These are phyloP conservation scores for Xylariaceae sp. DNA, from an alignment of 2,329 filamentous ascomycete genomes.

Conservation along the genomic window DNA sequence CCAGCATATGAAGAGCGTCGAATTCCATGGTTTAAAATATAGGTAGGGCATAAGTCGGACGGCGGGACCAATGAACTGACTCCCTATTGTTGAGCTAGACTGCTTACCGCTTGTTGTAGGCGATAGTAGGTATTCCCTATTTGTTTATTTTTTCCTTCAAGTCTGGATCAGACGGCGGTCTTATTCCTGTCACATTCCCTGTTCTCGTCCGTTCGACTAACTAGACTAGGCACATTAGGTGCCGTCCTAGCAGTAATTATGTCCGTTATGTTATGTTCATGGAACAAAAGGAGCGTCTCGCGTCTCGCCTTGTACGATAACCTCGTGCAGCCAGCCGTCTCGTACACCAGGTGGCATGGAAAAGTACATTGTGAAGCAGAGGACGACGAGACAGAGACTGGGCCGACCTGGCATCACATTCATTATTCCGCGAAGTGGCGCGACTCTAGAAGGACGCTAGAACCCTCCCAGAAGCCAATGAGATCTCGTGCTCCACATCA, in stretches of 20 bases:
- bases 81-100: neutral
- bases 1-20: neutral
- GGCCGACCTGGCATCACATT: neutral
- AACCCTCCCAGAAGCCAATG: constrained; percentile 29
- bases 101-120: neutral
- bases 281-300: neutral
- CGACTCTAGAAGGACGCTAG: constrained; percentile 37
- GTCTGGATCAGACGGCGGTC: neutral
- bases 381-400: neutral
- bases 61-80: neutral
- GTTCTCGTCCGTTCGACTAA: neutral
- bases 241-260: neutral
- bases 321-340: neutral
- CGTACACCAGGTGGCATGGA: neutral
- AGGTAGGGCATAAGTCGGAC: neutral
- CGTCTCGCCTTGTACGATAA: neutral
- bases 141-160: neutral
- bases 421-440: constrained; percentile 12
- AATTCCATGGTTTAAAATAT: neutral
- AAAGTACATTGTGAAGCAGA: neutral
- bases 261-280: neutral
- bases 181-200: neutral
- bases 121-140: neutral
- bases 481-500: constrained; percentile 23
- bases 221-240: neutral